These are phyloP conservation scores for Neurospora hispaniola DNA, from an alignment of 495 filamentous ascomycete species.

Conservation along the genomic window DNA sequence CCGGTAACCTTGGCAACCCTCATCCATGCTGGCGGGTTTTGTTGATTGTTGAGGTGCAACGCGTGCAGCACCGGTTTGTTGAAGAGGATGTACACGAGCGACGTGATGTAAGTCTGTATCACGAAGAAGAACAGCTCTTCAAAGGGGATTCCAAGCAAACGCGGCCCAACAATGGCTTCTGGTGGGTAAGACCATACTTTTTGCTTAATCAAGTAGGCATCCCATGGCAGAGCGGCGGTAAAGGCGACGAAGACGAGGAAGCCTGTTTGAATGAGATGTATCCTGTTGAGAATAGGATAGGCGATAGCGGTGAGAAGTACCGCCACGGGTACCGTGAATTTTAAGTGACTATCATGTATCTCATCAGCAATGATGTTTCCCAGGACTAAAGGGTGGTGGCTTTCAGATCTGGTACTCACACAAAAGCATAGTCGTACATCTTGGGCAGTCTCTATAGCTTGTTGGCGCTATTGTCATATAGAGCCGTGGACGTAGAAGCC, in stretches of 20 bases:
- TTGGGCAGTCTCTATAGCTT: background rate
- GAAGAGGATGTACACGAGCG: conserved; percentile 50
- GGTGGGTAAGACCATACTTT: conserved; percentile 60
- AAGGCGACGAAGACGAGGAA: conserved; percentile 49
- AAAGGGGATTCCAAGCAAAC: conserved; percentile 46
- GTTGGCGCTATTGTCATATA: background rate
- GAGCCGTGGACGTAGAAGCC: background rate
- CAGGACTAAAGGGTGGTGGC: background rate
- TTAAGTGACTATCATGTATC: conserved; percentile 42
- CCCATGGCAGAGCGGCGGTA: conserved; percentile 55
- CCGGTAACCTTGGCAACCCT: conserved; percentile 26
- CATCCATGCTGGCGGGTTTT: conserved; percentile 3
- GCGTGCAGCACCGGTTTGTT: conserved; percentile 52
- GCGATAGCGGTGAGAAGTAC: conserved; percentile 44
- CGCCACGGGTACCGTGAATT: conserved; percentile 56
- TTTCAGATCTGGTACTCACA: conserved; percentile 36
- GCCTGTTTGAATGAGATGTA: conserved; percentile 47
- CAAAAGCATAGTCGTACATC: conserved; percentile 57
- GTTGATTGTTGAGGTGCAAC: conserved; percentile 34
- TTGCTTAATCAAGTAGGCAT: conserved; percentile 54
- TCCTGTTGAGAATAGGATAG: conserved; percentile 44
- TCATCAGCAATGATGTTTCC: background rate
- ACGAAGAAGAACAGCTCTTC: conserved; percentile 68
- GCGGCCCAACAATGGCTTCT: conserved; percentile 45
- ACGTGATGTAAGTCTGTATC: conserved; percentile 64